Conservation (phyloP, 1,139 yeast genomes). For the Kodamaea ohmeri region DNA sequence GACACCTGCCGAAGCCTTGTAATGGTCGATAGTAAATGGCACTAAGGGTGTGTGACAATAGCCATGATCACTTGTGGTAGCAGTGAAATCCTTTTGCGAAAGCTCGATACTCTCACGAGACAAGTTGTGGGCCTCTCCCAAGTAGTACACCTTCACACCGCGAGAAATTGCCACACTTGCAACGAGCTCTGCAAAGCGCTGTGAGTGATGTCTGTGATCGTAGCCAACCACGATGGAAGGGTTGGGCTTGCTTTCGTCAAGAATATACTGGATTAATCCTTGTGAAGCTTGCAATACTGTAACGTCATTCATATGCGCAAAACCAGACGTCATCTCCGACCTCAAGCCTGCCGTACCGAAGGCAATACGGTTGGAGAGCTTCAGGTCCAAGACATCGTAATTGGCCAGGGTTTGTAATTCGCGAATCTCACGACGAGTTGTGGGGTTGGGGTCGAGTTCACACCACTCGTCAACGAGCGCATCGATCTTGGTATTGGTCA, state of each 20-base stretch:
- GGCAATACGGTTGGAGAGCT: constrained; percentile 59
- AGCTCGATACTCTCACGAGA: constrained; percentile 28
- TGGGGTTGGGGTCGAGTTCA: constrained; percentile 39
- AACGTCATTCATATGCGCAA: constrained; percentile 82
- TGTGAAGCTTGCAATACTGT: constrained; percentile 92
- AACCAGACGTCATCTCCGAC: constrained; percentile 87
- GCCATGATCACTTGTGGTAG: constrained; percentile 15
- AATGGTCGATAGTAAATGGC: constrained; percentile 75
- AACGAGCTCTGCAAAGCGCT: constrained; percentile 73
- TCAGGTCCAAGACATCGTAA: constrained; percentile 45
- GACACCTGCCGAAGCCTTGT: constrained; percentile 72
- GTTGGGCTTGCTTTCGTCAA: constrained; percentile 20
- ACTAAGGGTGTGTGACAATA: constrained; percentile 88
- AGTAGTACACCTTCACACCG: constrained; percentile 67
- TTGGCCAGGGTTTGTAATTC: constrained; percentile 40
- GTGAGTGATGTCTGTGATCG: constrained; percentile 85
- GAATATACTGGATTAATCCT: constrained; percentile 70
- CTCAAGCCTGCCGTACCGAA: constrained; percentile 95
- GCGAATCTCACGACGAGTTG: constrained; percentile 55
- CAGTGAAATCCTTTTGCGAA: constrained; percentile 6
- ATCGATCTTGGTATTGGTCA: constrained; percentile 16
- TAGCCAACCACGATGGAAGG: constrained; percentile 74
- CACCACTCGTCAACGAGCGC: constrained; percentile 48
- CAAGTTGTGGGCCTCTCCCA: constrained; percentile 40
- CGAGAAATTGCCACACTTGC: constrained; percentile 68